Evolutionary conservation across 2,329 filamentous ascomycete genomes (phyloP).

Genomic region (Hymenoscyphus occultus): DNA sequence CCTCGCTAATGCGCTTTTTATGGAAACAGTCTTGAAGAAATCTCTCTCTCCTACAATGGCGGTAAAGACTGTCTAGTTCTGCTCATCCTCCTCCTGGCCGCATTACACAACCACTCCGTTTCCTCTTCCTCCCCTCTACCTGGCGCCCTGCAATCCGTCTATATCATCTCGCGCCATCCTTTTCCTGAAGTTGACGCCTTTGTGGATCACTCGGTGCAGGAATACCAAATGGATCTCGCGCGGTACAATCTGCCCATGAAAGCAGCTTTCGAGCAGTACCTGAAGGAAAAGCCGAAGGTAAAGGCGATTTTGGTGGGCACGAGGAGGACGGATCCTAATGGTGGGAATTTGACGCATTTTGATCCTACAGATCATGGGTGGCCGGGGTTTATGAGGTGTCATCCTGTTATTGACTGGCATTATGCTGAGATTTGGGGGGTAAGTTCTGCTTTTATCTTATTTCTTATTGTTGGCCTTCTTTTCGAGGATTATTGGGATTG

Average conservation of each 20-base stretch:
- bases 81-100: constrained; percentile 64
- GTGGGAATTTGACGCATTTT: constrained; percentile 74
- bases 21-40: constrained; percentile 61
- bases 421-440: constrained; percentile 94
- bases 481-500: neutral
- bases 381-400: constrained; percentile 88
- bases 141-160: constrained; percentile 68
- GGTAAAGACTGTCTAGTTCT: constrained; percentile 97
- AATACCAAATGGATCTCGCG: constrained; percentile 73
- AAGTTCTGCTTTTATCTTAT: constrained; percentile 41
- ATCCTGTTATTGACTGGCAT: constrained; percentile 97
- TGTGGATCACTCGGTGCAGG: constrained; percentile 60
- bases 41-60: constrained; percentile 94
- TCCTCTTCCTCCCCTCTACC: constrained; percentile 36
- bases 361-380: constrained; percentile 85
- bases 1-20: constrained; percentile 6
- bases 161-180: constrained; percentile 80
- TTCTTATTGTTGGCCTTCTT: neutral
- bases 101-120: constrained; percentile 33
- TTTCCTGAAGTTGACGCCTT: constrained; percentile 87
- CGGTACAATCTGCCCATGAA: constrained; percentile 79
- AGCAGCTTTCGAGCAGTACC: constrained; percentile 73
- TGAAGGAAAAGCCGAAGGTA: constrained; percentile 61
- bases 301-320: constrained; percentile 86
- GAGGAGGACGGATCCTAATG: constrained; percentile 87